Evolutionary conservation across 2,329 filamentous ascomycete species (phyloP), one percentile per base, ranked within the genome.

Genomic region (Sarocladiaceae sp.): DNA sequence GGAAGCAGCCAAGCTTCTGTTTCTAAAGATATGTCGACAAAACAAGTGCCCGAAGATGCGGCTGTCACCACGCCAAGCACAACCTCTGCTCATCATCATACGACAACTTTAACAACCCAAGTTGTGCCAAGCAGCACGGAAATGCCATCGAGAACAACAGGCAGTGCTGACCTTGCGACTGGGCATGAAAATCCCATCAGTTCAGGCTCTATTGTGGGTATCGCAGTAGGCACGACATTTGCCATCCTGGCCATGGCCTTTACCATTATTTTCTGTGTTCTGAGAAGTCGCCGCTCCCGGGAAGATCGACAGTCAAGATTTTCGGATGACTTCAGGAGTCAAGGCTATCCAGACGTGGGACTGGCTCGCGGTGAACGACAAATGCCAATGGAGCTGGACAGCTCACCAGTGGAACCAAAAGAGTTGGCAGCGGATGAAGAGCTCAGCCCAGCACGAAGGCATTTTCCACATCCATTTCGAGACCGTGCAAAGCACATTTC

Each of bases 211-310:
- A 55, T 58, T 31, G 55, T 53, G 15, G 57, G 57, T 12, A 55
- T 59, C n/a, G 50, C 50, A 10, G 37, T 58, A 20, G 57, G 56
- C 11, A 40, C 52, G 13, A 36, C 40, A 3, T 39, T 47, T 23
- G 52, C 47, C 20, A 59, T 62, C 44, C 59, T 76, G 15, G 55
- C 74, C 31, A 71, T 64, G 50, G 71, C 66, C 20, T 66, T 65
- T 1, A 54, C 60, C 22, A 63, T 68, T 15, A 70, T 73, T 11
- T 58, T 75, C 4, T 59, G 69, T 15, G 66, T 73, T 8, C 37
- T 52, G 13, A 26, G 37, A 28, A 23, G 26, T 10, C 50, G 50
- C 17, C 36, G 37, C 15, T 36, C 50, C 8, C 36, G 29, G 5
- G 50, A 52, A 31, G 50, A 52, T 33, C n/a, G 25, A 25, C 50